Percentiles rank a stretch among this genome's conserved stretches.
Conservation (phyloP, 345 rosid species). For the Moricandia arvensis region DNA sequence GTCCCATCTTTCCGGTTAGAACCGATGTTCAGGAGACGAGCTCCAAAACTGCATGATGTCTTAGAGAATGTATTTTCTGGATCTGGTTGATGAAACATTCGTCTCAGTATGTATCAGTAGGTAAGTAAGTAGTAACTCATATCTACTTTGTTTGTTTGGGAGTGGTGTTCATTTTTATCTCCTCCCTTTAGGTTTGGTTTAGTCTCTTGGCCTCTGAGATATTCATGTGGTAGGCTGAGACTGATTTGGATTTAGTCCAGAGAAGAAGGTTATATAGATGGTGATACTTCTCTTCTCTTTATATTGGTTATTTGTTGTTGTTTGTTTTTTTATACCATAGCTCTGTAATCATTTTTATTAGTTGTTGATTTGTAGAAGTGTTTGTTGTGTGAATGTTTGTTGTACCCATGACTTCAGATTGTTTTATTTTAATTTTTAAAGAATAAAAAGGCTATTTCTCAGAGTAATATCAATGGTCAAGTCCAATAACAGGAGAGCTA, state of each 20-base stretch:
- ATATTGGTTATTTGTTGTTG: slow-evolving; percentile 2
- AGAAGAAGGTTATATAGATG: slow-evolving; percentile 24
- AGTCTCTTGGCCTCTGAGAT: slow-evolving; percentile 29
- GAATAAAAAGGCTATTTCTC: background rate
- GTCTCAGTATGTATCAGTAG: slow-evolving; percentile 21
- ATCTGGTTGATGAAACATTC: slow-evolving; percentile 17
- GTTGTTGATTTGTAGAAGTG: slow-evolving; percentile 11
- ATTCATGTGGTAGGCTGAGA: slow-evolving; percentile 29
- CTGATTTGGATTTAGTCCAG: slow-evolving; percentile 21
- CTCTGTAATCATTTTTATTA: slow-evolving; percentile 6
- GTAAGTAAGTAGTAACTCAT: slow-evolving; percentile 30
- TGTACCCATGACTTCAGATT: background rate
- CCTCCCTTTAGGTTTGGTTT: slow-evolving; percentile 17
- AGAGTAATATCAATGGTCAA: background rate
- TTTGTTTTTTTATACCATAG: slow-evolving; percentile 2
- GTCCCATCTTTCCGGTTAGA: slow-evolving; percentile 93
- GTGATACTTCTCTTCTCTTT: slow-evolving; percentile 24
- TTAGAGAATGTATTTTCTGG: slow-evolving; percentile 60
- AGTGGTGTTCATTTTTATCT: slow-evolving; percentile 17
- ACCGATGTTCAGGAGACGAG: slow-evolving; percentile 84
- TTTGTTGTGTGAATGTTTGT: slow-evolving; percentile 9
- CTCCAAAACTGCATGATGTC: slow-evolving; percentile 74
- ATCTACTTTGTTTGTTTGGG: slow-evolving; percentile 23
- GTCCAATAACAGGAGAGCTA: background rate
- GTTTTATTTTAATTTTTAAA: no score